A percentile compares a stretch with the other conserved stretches of the same genome.
Conservation (phyloP, 768 basidiomycete species). For the Plicaturopsis crispa region DNA sequence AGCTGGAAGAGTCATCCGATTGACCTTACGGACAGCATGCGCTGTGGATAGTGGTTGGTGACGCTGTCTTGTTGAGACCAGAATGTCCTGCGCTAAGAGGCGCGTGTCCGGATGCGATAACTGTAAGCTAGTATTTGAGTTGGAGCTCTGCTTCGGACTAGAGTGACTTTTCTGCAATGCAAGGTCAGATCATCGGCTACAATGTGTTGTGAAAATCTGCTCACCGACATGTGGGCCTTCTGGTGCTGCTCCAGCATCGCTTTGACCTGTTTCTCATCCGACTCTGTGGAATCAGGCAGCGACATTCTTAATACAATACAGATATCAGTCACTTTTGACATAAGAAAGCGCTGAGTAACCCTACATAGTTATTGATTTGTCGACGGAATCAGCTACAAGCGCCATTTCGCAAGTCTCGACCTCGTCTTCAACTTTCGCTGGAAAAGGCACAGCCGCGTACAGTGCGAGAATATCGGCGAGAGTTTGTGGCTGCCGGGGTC, state of each 20-base stretch:
- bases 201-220: background rate
- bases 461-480: constrained; percentile 6
- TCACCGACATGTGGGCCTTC: background rate
- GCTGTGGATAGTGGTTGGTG: constrained; percentile 9
- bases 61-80: too few relatives aligned
- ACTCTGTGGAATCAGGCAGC: constrained; percentile 7
- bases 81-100: too few relatives aligned
- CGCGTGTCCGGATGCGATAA: constrained; percentile 4
- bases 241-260: background rate
- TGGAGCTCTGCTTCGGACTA: background rate
- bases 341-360: too few relatives aligned
- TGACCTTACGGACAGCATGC: constrained; percentile 9
- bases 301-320: constrained; percentile 2
- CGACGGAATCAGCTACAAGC: constrained; percentile 9
- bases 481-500: constrained; percentile 3
- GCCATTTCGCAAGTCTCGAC: constrained; percentile 13
- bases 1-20: background rate
- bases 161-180: background rate
- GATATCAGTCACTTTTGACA: background rate
- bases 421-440: constrained; percentile 2
- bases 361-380: constrained; percentile 8
- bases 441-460: background rate
- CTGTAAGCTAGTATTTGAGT: background rate
- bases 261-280: background rate
- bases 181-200: background rate